These are phyloP conservation scores for Bryum argenteum DNA, from an alignment of 225 moss, liverwort and hornwort genomes.

Conservation along the genomic window DNA sequence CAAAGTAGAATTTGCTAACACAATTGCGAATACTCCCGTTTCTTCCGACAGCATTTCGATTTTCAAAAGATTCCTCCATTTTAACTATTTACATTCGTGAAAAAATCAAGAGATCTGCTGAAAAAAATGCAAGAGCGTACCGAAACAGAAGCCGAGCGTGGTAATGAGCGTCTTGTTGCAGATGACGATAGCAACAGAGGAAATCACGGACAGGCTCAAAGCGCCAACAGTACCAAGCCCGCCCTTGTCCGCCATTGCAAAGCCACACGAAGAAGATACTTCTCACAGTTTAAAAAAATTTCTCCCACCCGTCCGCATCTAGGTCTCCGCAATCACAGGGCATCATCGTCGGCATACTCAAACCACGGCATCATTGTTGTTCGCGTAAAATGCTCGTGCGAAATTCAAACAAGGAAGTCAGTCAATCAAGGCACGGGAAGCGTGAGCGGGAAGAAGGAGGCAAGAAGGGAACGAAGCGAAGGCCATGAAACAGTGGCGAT, in stretches of 20 bases:
- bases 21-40: conserved; percentile 13
- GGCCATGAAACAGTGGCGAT: background rate
- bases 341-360: conserved; percentile 12
- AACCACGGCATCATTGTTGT: too few relatives aligned
- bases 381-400: too few relatives aligned
- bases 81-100: background rate
- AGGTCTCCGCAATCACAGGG: conserved; percentile 25
- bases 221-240: conserved; percentile 58
- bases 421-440: too few relatives aligned
- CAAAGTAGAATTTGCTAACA: conserved; percentile 32
- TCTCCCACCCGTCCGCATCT: conserved; percentile 18
- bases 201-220: conserved; percentile 67
- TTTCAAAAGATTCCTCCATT: background rate
- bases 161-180: conserved; percentile 71
- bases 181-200: conserved; percentile 72
- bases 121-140: conserved; percentile 31
- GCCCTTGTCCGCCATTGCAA: conserved; percentile 49
- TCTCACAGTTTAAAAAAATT: conserved; percentile 7
- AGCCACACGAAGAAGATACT: conserved; percentile 6
- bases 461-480: background rate
- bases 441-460: background rate
- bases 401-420: too few relatives aligned
- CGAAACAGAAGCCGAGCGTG: conserved; percentile 65
- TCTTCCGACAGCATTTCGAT: background rate
- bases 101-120: background rate